Evolutionary conservation across 1,284 basidiomycete species (phyloP), one percentile per base, ranked within the genome.

Genomic region (Mixia osmundae): DNA sequence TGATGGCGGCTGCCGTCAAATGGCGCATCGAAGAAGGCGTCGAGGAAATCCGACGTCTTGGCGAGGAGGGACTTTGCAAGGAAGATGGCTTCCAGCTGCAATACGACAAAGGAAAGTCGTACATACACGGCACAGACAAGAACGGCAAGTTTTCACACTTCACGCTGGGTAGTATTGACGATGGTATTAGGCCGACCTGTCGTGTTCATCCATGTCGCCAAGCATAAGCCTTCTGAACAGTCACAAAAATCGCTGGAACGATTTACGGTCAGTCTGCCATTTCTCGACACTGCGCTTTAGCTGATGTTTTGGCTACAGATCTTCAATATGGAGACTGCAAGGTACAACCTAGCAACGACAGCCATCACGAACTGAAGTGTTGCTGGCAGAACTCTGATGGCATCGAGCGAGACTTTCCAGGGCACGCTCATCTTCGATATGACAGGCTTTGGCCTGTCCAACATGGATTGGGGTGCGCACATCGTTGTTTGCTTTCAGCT

Each of bases 371-470:
- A n/a, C n/a, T n/a, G n/a, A n/a, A n/a, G n/a, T n/a, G n/a, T n/a
- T n/a, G n/a, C n/a, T n/a, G n/a, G n/a, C n/a, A n/a, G n/a, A n/a
- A n/a, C n/a, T n/a, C n/a, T n/a, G n/a, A n/a, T n/a, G n/a, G n/a
- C n/a, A n/a, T n/a, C n/a, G n/a, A n/a, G n/a, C n/a, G n/a, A n/a
- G n/a, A n/a, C n/a, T n/a, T n/a, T n/a, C n/a, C n/a, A n/a, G n/a
- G n/a, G n/a, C n/a, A n/a, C n/a, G n/a, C n/a, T n/a, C n/a, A n/a
- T 57, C 7, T 57, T 57, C 33, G 53, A 57, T 39, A 44, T 58
- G 47, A 50, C 50, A 4, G 38, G 49, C 44, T 20, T 45, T 50
- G 36, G 36, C 11, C 30, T 41, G 5, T 21, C 23, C 3, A 38
- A 38, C 33, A 38, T 38, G 30, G 40, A 41, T 20, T 41, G 40